Evolutionary conservation across 108 stramenopile genomes (phyloP), one percentile per base, ranked within the genome.

Genomic region (Skeletonema tropicum): DNA sequence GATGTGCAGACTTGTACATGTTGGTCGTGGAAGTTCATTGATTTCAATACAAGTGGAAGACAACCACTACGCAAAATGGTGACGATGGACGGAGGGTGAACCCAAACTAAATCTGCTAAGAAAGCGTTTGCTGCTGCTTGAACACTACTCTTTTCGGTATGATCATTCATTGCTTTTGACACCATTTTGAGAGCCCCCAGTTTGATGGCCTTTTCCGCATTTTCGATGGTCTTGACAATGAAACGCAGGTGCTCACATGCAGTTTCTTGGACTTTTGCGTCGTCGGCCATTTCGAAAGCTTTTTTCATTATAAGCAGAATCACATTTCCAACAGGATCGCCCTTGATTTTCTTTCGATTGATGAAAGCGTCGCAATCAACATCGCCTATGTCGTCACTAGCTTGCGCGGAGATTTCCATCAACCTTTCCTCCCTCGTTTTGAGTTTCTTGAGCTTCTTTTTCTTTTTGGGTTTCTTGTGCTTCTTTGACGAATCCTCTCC

Each of bases 161-260:
- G 61, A 19, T 62, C 60, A 25, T 62, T 41, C 79, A 80, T 80
- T 39, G 74, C 60, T 26, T 75, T 75, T 21, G 74, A 57, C 19
- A 64, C 15, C 60, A 80, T 70, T 32, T 32, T 68, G 67, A 73
- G 73, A 68, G 59, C 57, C 23, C 69, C 69, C 9, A 76, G 60
- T 46, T 58, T 32, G 68, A 76, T 70, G 5, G 61, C 46, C 39
- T 26, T 70, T 60, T 45, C 41, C 7, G 59, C 75, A 61, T 46
- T 70, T 63, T 76, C 68, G 4, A 10, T 60, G 10, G 29, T 58
- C 25, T 58, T 76, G 60, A 52, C 57, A 31, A 70, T 63, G 19
- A 61, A 33, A 62, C 75, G 58, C 6, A 76, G 75, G 31, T 60
- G 58, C 35, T 70, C 57, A 25, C 29, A 52, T 15, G 75, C 42